Conservation (phyloP, 352 stramenopile genomes). For the Pythium phragmiticola region DNA sequence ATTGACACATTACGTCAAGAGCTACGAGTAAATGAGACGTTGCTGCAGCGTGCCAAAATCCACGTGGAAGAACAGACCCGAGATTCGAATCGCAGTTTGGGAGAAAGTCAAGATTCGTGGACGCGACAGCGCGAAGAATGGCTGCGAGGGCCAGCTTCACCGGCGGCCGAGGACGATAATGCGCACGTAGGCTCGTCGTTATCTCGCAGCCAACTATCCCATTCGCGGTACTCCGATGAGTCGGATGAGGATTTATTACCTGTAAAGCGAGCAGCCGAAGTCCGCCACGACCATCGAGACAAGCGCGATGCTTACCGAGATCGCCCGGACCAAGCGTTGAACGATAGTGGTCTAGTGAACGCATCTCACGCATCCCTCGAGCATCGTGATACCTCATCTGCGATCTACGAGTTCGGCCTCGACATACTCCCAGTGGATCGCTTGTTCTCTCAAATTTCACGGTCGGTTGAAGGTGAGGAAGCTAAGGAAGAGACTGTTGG, state of each 20-base stretch:
- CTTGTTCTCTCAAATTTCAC: constrained; percentile 4
- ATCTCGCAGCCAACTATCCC: constrained; percentile 58
- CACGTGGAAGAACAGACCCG: neutral
- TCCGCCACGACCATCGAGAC: neutral
- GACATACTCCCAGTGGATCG: neutral
- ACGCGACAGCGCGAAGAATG: constrained; percentile 17
- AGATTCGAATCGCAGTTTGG: neutral
- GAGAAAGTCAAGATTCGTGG: constrained; percentile 10
- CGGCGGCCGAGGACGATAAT: constrained; percentile 29
- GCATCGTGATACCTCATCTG: neutral
- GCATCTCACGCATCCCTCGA: neutral
- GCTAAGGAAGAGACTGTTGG: neutral
- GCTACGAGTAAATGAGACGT: constrained; percentile 36
- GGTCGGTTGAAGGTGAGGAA: constrained; percentile 4
- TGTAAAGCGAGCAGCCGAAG: neutral
- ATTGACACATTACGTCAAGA: constrained; percentile 57
- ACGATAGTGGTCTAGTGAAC: neutral
- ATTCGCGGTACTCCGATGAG: constrained; percentile 25
- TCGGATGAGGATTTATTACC: constrained; percentile 6
- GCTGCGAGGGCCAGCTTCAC: constrained; percentile 20
- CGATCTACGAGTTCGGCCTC: neutral
- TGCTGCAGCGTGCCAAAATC: constrained; percentile 18
- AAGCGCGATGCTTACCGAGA: neutral
- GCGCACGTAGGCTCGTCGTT: constrained; percentile 46
- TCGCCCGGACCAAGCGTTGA: neutral